Conservation (phyloP, 495 filamentous ascomycete species). For the Stereocaulon alpinum region DNA sequence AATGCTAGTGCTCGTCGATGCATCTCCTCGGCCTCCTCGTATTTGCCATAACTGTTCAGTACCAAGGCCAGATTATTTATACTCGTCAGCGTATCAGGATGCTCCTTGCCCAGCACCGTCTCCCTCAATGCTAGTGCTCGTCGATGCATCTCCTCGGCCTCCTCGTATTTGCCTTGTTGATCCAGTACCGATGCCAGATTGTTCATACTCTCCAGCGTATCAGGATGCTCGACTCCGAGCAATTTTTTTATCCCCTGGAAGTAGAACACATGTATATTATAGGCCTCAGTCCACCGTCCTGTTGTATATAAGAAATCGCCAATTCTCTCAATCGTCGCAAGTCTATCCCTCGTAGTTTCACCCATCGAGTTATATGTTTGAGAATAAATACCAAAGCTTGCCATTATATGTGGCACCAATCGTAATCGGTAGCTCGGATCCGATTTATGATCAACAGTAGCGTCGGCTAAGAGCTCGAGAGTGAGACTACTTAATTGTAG, state of each 20-base stretch:
- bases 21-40: too few species aligned
- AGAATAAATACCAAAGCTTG: conserved; percentile 2
- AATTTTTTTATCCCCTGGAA: not conserved
- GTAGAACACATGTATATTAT: too few species aligned
- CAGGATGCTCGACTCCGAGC: conserved; percentile 19
- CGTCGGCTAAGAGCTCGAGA: not conserved
- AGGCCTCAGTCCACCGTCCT: too few species aligned
- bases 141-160: too few species aligned
- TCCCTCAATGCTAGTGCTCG: too few species aligned
- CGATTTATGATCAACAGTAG: not conserved
- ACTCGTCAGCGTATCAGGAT: conserved; percentile 22
- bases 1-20: too few species aligned
- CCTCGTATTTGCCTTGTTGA: too few species aligned
- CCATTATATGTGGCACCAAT: not conserved
- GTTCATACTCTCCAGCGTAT: conserved; percentile 22
- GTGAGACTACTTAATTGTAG: not conserved
- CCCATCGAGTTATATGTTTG: too few species aligned
- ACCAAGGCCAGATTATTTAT: conserved; percentile 20
- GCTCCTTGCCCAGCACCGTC: conserved; percentile 24
- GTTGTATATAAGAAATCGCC: too few species aligned
- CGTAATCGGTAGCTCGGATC: not conserved
- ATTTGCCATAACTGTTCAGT: conserved; percentile 24
- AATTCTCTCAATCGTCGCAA: too few species aligned
- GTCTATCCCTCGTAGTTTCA: too few species aligned
- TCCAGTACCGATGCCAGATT: too few species aligned